Evolutionary conservation across 306 rosid genomes (phyloP).

Genomic region (Castanea mollissima): DNA sequence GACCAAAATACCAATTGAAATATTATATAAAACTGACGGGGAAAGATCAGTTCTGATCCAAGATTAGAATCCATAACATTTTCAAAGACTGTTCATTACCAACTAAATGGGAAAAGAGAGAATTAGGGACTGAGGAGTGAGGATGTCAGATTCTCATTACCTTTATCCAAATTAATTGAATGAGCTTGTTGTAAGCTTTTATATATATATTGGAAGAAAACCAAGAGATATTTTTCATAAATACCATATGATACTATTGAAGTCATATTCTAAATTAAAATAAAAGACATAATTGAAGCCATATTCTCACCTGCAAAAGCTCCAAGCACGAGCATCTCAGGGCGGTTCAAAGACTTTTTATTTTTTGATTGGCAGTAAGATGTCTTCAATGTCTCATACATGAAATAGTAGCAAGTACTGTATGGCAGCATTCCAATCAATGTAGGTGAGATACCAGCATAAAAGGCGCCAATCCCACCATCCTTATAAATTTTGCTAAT

Average conservation of each 20-base stretch:
- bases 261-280: too few species aligned
- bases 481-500: constrained; percentile 74
- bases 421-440: constrained; percentile 95
- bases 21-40: background rate
- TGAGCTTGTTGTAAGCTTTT: background rate
- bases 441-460: constrained; percentile 90
- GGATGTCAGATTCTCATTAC: background rate
- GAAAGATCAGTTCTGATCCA: background rate
- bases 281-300: background rate
- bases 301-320: constrained; percentile 76
- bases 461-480: constrained; percentile 85
- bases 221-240: too few species aligned
- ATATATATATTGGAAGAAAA: background rate
- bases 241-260: too few species aligned
- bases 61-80: background rate
- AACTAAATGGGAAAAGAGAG: background rate
- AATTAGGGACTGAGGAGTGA: background rate
- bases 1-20: background rate
- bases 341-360: constrained; percentile 70
- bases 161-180: background rate
- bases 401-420: constrained; percentile 93
- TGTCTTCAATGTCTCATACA: constrained; percentile 87
- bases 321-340: constrained; percentile 86
- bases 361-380: constrained; percentile 68
- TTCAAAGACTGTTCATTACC: background rate